These are phyloP conservation scores for Xylaria polymorpha DNA, from an alignment of 2,329 filamentous ascomycete species.

Conservation along the genomic window DNA sequence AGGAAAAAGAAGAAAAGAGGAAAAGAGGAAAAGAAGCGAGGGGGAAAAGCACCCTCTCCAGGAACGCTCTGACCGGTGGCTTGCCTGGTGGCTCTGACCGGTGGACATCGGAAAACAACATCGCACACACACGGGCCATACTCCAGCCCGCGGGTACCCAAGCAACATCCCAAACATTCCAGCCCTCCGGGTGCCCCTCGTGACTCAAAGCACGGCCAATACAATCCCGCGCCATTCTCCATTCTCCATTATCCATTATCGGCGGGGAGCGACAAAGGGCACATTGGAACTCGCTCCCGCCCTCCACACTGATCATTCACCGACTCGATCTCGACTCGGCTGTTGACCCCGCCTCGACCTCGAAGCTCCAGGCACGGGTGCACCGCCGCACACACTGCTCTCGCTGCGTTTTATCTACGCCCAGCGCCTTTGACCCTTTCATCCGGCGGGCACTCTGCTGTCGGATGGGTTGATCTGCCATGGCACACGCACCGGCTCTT, in stretches of 20 bases:
- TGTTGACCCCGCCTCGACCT: constrained; percentile 21
- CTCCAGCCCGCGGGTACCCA: constrained; percentile 16
- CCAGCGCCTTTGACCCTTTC: constrained; percentile 7
- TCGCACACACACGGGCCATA: constrained; percentile 18
- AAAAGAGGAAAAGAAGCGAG: constrained; percentile 16
- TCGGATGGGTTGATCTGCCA: constrained; percentile 55
- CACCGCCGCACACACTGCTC: constrained; percentile 9
- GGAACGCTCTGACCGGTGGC: constrained; percentile 2
- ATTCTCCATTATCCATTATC: constrained; percentile 11
- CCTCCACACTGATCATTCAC: constrained; percentile 6
- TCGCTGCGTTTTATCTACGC: constrained; percentile 10
- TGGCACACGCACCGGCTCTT: constrained; percentile 69
- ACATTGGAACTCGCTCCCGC: constrained; percentile 10
- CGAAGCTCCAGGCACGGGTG: constrained; percentile 16
- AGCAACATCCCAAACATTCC: constrained; percentile 33
- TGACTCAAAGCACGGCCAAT: constrained; percentile 32
- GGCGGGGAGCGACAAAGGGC: constrained; percentile 26
- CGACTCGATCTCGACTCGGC: constrained; percentile 3
- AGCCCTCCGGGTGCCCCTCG: constrained; percentile 29
- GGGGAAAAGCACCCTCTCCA: constrained; percentile 3
- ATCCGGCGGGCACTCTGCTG: constrained; percentile 14
- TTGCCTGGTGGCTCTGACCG: constrained; percentile 3
- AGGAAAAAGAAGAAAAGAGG: constrained; percentile 18
- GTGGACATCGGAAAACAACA: constrained; percentile 10
- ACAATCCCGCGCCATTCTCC: constrained; percentile 22